Evolutionary conservation across 2,329 filamentous ascomycete genomes (phyloP), one percentile per base, ranked within the genome.

Genomic region (Falciphora oryzae): DNA sequence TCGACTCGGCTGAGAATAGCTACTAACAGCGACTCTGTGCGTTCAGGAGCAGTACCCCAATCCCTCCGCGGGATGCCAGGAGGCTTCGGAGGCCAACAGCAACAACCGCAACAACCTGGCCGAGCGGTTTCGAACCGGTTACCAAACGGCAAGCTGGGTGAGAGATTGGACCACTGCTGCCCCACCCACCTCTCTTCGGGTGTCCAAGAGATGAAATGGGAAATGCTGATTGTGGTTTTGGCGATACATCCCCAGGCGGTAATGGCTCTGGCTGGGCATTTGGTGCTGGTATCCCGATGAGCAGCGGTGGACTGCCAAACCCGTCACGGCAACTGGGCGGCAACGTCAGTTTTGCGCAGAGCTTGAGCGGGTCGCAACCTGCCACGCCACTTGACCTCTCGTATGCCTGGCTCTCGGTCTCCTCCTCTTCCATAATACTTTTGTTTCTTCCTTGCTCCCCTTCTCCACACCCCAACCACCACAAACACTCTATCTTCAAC

Each of bases 91-190:
- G 79, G 79, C 70, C 85, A 85, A 70, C 84, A 83, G 70, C 85
- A 85, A 74, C 84, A 85, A 74, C 80, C 80, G 65, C 85, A 86
- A 71, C 81, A 81, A 69, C 74, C 80, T 69, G 83, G 78, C 64
- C 81, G 86, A 72, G 78, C 79, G 68, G 82, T 82, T 57, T 81
- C 85, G 64, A 84, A 75, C 74, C 82, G 86, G 72, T 79, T 89
- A 81, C 85, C 85, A 65, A 87, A 86, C 70, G 85, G 85, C 64
- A 89, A 89, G 75, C 76, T 88, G 80, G 83, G 86, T 89, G 81
- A 74, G 79, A 71, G 50, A 32, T n/a, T 35, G 22, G 53, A 25
- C 14, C 10, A 16, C 8, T 31, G 50, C 60, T 6, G 18, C 60
- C 38, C 16, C 16, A 29, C 32, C 35, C 60, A 22, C 4, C 6